These are phyloP conservation scores for Cucurbita maxima DNA, from an alignment of 306 rosid genomes.

Conservation along the genomic window DNA sequence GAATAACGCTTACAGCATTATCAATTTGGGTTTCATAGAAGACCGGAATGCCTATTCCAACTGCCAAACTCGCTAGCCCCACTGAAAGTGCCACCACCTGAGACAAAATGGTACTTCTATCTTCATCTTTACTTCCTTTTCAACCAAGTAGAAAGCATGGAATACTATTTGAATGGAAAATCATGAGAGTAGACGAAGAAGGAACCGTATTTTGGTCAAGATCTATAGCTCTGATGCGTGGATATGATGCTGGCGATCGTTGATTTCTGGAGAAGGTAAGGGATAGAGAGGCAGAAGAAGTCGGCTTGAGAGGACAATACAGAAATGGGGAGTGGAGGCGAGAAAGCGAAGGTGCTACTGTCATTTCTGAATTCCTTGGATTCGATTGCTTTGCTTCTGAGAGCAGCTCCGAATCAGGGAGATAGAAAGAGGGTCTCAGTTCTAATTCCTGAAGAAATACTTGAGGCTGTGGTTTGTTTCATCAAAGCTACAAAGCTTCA, in stretches of 20 bases:
- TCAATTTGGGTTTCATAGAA: constrained; percentile 86
- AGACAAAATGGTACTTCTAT: neutral
- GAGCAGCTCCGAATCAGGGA: neutral
- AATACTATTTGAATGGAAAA: neutral
- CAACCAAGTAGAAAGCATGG: neutral
- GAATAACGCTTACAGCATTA: constrained; percentile 46
- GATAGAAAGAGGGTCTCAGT: neutral
- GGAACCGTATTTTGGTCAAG: constrained; percentile 85
- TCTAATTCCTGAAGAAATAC: neutral
- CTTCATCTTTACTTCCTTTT: neutral
- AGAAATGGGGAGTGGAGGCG: constrained; percentile 55
- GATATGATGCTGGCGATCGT: constrained; percentile 44
- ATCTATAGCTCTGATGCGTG: constrained; percentile 66
- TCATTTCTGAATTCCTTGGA: constrained; percentile 29
- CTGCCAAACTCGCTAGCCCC: constrained; percentile 61
- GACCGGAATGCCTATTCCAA: constrained; percentile 76
- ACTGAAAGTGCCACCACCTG: constrained; percentile 82
- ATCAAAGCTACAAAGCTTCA: neutral
- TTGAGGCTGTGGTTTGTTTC: neutral
- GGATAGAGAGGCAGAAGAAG: constrained; percentile 13
- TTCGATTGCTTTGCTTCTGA: neutral
- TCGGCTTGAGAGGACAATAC: constrained; percentile 39
- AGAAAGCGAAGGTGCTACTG: constrained; percentile 33
- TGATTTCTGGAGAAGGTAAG: constrained; percentile 22
- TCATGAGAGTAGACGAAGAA: neutral